phyloP scores from a whole-genome alignment of 305 asterid species.

The Fraxinus floribunda region DNA sequence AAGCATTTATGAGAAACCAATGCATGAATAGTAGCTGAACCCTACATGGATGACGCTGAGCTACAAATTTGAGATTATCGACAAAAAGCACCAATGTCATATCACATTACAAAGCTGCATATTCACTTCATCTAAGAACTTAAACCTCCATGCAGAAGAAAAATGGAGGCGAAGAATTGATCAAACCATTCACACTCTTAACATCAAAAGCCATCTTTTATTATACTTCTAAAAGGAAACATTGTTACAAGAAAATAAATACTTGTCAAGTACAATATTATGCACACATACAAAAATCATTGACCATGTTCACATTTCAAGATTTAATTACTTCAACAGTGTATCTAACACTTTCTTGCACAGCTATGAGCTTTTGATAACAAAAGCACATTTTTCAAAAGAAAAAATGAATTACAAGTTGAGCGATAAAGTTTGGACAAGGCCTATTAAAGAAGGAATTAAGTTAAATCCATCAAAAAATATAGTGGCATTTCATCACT shows the following conservation, averaged over 20 bases:
- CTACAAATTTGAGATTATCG: neutral
- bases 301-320: neutral
- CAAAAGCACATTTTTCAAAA: neutral
- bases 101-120: neutral
- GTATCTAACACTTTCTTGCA: neutral
- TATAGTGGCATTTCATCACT: neutral
- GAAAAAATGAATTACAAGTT: neutral
- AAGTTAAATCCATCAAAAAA: constrained; percentile 10
- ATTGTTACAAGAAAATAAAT: neutral
- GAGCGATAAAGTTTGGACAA: neutral
- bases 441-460: neutral
- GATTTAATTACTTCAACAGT: neutral
- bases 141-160: neutral
- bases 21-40: constrained; percentile 2
- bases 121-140: neutral
- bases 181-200: neutral
- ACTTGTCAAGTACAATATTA: neutral
- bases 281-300: neutral
- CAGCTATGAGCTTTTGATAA: neutral
- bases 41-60: constrained; percentile 8
- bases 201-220: neutral
- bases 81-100: neutral
- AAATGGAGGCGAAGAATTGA: neutral
- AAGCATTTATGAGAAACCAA: neutral
- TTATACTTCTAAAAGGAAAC: neutral